Conservation (phyloP, 176 grass and related monocot genomes). For the Bothriochloa decipiens region DNA sequence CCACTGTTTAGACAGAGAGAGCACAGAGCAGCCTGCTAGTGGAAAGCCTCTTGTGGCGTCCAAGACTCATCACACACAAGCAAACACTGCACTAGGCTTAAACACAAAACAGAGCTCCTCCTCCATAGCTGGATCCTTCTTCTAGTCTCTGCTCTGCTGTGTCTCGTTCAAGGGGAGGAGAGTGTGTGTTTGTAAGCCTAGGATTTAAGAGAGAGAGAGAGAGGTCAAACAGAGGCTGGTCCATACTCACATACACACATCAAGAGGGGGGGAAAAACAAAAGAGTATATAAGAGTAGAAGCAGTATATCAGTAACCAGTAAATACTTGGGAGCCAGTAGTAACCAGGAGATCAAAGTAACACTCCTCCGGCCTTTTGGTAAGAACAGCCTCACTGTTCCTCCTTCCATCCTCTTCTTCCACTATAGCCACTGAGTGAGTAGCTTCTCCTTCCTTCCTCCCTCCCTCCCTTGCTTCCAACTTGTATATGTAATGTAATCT, state of each 20-base stretch:
- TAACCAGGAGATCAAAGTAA: slow-evolving; percentile 32
- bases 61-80: not conserved
- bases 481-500: slow-evolving; percentile 14
- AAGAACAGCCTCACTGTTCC: slow-evolving; percentile 50
- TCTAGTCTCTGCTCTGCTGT: slow-evolving; percentile 6
- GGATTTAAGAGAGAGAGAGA: slow-evolving; percentile 10
- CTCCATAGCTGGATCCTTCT: not conserved
- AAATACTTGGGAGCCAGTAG: slow-evolving; percentile 23
- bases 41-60: slow-evolving; percentile 4
- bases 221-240: slow-evolving; percentile 35
- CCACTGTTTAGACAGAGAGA: slow-evolving; percentile 12
- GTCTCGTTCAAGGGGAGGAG: not conserved
- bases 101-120: slow-evolving; percentile 33
- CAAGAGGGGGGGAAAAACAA: slow-evolving; percentile 15
- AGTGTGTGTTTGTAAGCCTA: slow-evolving; percentile 10
- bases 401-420: slow-evolving; percentile 10
- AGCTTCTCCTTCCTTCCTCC: slow-evolving; percentile 33
- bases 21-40: not conserved
- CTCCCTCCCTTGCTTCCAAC: not conserved
- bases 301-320: slow-evolving; percentile 39
- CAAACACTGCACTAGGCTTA: not conserved
- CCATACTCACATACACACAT: slow-evolving; percentile 17
- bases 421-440: slow-evolving; percentile 14
- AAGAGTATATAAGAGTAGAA: not conserved
- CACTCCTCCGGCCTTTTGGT: slow-evolving; percentile 11